Evolutionary conservation across 1,284 basidiomycete species (phyloP), one percentile per base, ranked within the genome.

Genomic region (Porogramme epimiltina): DNA sequence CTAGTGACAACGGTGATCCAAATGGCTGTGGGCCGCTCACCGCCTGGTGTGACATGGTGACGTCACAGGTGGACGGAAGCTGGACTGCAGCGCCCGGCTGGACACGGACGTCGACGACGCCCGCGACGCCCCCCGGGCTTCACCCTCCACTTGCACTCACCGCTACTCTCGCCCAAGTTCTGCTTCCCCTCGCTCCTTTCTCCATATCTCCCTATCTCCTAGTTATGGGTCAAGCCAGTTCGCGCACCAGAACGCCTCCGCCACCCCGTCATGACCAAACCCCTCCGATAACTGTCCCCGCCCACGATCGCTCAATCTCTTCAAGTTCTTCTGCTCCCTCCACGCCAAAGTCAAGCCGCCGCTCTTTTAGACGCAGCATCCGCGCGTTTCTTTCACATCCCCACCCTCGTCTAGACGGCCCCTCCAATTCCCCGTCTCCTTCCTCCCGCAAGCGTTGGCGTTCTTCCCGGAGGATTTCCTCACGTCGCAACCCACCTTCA

Each of bases 361-460:
- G 52, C 34, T 61, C 64, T 9, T 37, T 65, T 3, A 59, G 65
- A 11, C 61, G 59, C 24, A 62, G 59, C 47, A 48, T 68, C 44
- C 56, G 66, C 33, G 52, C 57, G 18, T 42, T 66, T 11, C 54
- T 59, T 19, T 36, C 50, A 52, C 33, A 28, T 56, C 20, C 62
- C 56, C 25, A 54, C 40, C 44, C 61, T 47, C 31, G 55, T 41
- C 39, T 57, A 9, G 60, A 56, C 43, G 34, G 45, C 18, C 56
- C 58, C 11, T 49, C 54, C 22, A 19, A 42, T 19, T 37, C 45
- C 25, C 41, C 50, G 19, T 42, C 58, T 18, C 47, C 62, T n/a
- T 56, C 62, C 15, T 33, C 58, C 15, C 73, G 64, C 52, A 74
- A 70, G 54, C 67, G 68, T 46, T 77, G 75, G 75, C 64, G 70